Percentiles rank a stretch among this genome's conserved stretches.
phyloP scores from a whole-genome alignment of 768 basidiomycete genomes.

The Lactarius vividus region DNA sequence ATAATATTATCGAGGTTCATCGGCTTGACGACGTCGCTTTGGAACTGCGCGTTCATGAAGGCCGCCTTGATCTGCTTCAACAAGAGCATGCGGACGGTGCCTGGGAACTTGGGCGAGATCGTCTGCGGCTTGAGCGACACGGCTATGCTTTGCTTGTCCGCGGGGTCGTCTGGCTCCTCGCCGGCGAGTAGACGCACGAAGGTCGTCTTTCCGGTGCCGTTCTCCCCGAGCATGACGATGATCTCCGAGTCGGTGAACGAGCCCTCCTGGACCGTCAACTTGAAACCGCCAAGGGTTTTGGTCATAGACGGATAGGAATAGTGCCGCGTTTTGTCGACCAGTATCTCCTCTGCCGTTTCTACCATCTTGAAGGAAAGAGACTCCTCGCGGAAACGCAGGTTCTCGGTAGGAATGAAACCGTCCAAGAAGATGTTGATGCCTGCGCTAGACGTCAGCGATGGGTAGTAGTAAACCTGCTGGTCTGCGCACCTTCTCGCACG shows the following conservation, averaged over 20 bases:
- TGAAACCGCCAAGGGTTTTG: constrained; percentile 94
- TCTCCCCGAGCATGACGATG: constrained; percentile 98
- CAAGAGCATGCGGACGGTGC: constrained; percentile 92
- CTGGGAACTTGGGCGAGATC: constrained; percentile 96
- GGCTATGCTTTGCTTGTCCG: constrained; percentile 73
- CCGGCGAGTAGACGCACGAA: constrained; percentile 95
- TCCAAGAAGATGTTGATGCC: constrained; percentile 99
- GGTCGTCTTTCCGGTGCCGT: constrained; percentile 98
- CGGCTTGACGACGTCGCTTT: constrained; percentile 95
- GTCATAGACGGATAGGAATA: constrained; percentile 95
- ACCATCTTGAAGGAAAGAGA: constrained; percentile 96
- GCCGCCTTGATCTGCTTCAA: constrained; percentile 92
- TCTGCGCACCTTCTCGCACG: constrained; percentile 82
- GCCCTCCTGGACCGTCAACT: constrained; percentile 87
- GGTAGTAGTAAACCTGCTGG: background rate
- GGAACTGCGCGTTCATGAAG: constrained; percentile 99
- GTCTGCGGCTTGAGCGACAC: constrained; percentile 99
- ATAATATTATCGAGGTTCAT: constrained; percentile 94
- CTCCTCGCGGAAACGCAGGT: constrained; percentile 95
- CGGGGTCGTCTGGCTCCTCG: constrained; percentile 82
- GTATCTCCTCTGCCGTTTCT: constrained; percentile 89
- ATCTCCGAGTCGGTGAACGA: constrained; percentile 99
- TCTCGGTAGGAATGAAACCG: constrained; percentile 98
- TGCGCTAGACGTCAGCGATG: constrained; percentile 33
- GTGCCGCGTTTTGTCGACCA: constrained; percentile 82